Conservation (phyloP, 2,329 filamentous ascomycete genomes). For the Biscogniauxia sp. region DNA sequence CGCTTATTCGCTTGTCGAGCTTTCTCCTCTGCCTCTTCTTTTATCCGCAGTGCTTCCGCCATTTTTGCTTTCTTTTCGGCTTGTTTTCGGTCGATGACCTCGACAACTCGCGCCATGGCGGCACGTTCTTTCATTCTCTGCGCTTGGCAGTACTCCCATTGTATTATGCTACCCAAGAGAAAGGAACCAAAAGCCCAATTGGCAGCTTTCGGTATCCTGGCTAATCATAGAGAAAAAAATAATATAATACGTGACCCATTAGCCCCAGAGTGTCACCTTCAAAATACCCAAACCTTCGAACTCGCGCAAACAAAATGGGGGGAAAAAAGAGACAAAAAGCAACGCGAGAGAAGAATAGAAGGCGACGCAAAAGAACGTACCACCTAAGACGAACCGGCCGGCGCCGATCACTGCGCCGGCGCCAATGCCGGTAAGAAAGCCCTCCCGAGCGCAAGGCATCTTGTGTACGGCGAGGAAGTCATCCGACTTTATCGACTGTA, state of each 20-base stretch:
- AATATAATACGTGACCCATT: background rate
- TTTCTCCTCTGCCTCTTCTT: slow-evolving; percentile 43
- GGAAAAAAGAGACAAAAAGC: background rate
- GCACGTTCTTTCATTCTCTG: slow-evolving; percentile 70
- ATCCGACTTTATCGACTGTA: slow-evolving; percentile 63
- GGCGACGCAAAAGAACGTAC: slow-evolving; percentile 45
- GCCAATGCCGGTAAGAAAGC: slow-evolving; percentile 79
- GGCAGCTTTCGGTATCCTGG: slow-evolving; percentile 62
- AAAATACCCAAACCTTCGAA: background rate
- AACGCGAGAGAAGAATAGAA: background rate
- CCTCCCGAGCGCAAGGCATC: slow-evolving; percentile 79
- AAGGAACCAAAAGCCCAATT: slow-evolving; percentile 87
- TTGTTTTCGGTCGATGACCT: slow-evolving; percentile 74
- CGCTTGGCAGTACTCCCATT: slow-evolving; percentile 83
- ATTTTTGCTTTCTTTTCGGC: slow-evolving; percentile 52
- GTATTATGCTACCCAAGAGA: slow-evolving; percentile 63
- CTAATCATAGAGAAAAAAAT: slow-evolving; percentile 33
- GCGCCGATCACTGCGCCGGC: slow-evolving; percentile 74
- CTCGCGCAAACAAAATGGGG: background rate
- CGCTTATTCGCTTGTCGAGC: slow-evolving; percentile 35
- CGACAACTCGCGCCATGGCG: slow-evolving; percentile 82
- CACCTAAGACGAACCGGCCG: slow-evolving; percentile 70
- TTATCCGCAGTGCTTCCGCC: slow-evolving; percentile 40
- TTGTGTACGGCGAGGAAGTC: slow-evolving; percentile 74
- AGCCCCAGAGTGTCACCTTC: background rate